Evolutionary conservation across 2,329 filamentous ascomycete genomes (phyloP).

Genomic region (Diaporthe aspalathi): DNA sequence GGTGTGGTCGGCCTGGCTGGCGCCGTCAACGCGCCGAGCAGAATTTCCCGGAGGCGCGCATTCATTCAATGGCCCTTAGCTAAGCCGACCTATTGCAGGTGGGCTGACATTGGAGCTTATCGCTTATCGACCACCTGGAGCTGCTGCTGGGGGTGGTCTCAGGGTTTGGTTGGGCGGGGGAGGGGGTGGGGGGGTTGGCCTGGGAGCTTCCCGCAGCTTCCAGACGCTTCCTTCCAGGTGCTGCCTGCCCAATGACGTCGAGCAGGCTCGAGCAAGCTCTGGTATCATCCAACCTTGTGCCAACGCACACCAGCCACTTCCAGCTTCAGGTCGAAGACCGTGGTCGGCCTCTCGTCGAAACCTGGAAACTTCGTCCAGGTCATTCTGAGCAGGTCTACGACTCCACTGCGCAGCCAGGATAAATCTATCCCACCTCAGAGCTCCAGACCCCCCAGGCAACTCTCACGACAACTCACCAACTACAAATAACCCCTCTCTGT

Average conservation of each 20-base stretch:
- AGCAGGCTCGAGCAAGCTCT: slow-evolving; percentile 15
- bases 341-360: slow-evolving; percentile 30
- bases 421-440: slow-evolving; percentile 27
- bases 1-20: slow-evolving; percentile 39
- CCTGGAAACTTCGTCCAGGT: not conserved
- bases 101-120: no score
- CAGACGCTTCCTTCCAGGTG: slow-evolving; percentile 33
- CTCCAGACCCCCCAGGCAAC: not conserved
- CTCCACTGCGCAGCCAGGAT: slow-evolving; percentile 35
- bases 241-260: slow-evolving; percentile 36
- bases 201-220: slow-evolving; percentile 27
- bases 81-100: slow-evolving; percentile 22
- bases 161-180: slow-evolving; percentile 8
- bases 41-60: slow-evolving; percentile 32
- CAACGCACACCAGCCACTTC: slow-evolving; percentile 29
- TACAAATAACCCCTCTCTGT: slow-evolving; percentile 1
- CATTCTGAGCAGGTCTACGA: slow-evolving; percentile 27
- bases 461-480: not conserved
- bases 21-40: slow-evolving; percentile 34
- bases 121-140: not conserved
- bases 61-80: slow-evolving; percentile 24
- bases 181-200: not conserved
- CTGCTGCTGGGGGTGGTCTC: not conserved
- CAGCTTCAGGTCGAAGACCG: slow-evolving; percentile 32
- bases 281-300: slow-evolving; percentile 29